Evolutionary conservation across 306 rosid species (phyloP).

Genomic region (Vicia sativa): DNA sequence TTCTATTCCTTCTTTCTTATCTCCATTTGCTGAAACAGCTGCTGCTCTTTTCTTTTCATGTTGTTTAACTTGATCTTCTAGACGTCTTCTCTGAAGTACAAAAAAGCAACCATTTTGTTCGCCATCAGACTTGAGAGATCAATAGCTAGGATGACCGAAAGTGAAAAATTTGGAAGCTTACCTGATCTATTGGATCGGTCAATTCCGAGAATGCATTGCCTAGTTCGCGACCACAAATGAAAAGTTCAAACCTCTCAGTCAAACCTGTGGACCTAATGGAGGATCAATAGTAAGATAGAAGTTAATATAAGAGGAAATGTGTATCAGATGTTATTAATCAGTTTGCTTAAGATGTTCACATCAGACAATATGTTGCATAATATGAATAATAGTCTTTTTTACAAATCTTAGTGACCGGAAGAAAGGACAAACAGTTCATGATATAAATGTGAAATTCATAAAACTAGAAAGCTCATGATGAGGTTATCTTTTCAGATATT

Average conservation of each 20-base stretch:
- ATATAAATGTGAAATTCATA: too few species aligned
- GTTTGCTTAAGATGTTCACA: too few species aligned
- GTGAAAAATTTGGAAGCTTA: slow-evolving; percentile 38
- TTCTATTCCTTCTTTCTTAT: slow-evolving; percentile 45
- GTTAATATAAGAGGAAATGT: slow-evolving; percentile 21
- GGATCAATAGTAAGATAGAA: slow-evolving; percentile 39
- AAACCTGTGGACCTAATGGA: slow-evolving; percentile 69
- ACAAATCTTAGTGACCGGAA: too few species aligned
- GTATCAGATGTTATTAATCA: too few species aligned
- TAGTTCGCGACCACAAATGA: slow-evolving; percentile 95
- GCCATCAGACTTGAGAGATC: slow-evolving; percentile 20
- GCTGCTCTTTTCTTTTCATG: slow-evolving; percentile 81
- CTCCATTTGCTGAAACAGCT: slow-evolving; percentile 41
- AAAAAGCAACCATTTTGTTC: slow-evolving; percentile 29
- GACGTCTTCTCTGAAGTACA: slow-evolving; percentile 69
- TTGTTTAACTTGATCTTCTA: slow-evolving; percentile 89
- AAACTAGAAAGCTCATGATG: too few species aligned
- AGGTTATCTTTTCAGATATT: too few species aligned
- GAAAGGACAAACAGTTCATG: too few species aligned
- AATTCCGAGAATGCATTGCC: slow-evolving; percentile 97
- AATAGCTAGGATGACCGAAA: slow-evolving; percentile 13
- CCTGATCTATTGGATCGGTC: slow-evolving; percentile 98
- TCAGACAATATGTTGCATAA: too few species aligned
- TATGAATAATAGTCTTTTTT: too few species aligned
- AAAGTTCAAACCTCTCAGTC: slow-evolving; percentile 95